Evolutionary conservation across 2,329 filamentous ascomycete species (phyloP).

Genomic region (Sarocladiaceae sp.): DNA sequence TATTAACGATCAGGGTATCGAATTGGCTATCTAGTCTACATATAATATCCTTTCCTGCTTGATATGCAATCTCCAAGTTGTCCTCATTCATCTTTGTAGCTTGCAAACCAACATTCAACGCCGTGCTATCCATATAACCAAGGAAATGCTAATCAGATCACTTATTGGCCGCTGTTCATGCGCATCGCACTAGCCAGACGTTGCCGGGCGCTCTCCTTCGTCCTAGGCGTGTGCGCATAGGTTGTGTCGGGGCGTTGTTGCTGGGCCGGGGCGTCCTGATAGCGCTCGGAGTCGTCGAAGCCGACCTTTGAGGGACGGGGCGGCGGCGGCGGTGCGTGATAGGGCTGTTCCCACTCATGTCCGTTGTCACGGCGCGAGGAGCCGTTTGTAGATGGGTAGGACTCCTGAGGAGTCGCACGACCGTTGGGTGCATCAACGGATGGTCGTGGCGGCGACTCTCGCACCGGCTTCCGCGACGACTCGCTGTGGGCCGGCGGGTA

Average conservation of each 20-base stretch:
- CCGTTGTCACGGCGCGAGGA: not conserved
- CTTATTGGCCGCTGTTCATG: conserved; percentile 14
- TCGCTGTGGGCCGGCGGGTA: conserved; percentile 7
- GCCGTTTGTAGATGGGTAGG: not conserved
- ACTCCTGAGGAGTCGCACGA: conserved; percentile 5
- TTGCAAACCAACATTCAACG: not conserved
- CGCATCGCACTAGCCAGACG: conserved; percentile 29
- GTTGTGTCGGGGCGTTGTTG: conserved; percentile 13
- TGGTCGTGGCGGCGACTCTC: not conserved
- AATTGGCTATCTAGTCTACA: not conserved
- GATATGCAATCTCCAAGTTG: not conserved
- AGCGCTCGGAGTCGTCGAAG: conserved; percentile 28
- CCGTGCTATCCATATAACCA: not conserved
- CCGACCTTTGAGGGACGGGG: conserved; percentile 33
- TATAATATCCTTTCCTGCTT: not conserved
- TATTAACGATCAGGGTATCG: not conserved
- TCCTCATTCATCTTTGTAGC: not conserved
- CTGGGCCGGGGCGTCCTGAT: conserved; percentile 23
- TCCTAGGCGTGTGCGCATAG: conserved; percentile 1
- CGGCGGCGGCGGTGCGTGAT: conserved; percentile 28
- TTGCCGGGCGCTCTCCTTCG: conserved; percentile 27
- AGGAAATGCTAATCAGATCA: not conserved
- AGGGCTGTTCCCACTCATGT: conserved; percentile 17
- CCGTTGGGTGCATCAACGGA: conserved; percentile 5
- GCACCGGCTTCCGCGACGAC: conserved; percentile 5